Percentiles rank a stretch among this genome's conserved stretches.
Evolutionary conservation across 2,329 filamentous ascomycete genomes (phyloP).

Genomic region (Ceratocystis cubensis): DNA sequence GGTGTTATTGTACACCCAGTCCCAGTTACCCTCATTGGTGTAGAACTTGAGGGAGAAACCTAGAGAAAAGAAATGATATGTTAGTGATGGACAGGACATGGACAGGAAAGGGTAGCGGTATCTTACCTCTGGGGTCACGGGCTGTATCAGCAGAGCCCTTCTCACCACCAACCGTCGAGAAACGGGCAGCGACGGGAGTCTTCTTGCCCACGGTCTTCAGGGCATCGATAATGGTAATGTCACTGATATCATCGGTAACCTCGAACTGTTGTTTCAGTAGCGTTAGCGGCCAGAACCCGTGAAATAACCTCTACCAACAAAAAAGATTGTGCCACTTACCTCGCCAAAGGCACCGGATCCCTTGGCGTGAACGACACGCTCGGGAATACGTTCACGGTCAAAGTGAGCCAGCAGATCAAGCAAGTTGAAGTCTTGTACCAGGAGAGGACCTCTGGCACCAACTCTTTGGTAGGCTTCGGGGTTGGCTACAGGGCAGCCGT

Average conservation of each 20-base stretch:
- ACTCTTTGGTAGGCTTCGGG: conserved; percentile 39
- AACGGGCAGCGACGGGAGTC: conserved; percentile 53
- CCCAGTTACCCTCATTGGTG: conserved; percentile 58
- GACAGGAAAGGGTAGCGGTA: background rate
- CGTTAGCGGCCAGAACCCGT: background rate
- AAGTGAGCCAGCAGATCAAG: conserved; percentile 48
- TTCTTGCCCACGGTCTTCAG: conserved; percentile 54
- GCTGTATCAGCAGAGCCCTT: conserved; percentile 58
- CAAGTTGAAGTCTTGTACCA: conserved; percentile 38
- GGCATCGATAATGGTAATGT: conserved; percentile 40
- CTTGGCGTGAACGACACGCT: conserved; percentile 48
- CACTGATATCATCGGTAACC: conserved; percentile 36
- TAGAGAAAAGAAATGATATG: background rate
- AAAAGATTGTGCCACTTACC: background rate
- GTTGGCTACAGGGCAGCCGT: conserved; percentile 44
- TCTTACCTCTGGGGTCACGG: conserved; percentile 52
- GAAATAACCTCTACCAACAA: background rate
- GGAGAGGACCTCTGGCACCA: conserved; percentile 34
- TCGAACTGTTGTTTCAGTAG: conserved; percentile 30
- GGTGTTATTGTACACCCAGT: conserved; percentile 65
- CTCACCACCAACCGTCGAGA: conserved; percentile 66
- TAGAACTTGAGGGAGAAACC: conserved; percentile 61
- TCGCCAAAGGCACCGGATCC: conserved; percentile 42
- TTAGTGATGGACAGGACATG: background rate
- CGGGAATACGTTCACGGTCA: conserved; percentile 40